Conservation (phyloP, 2,329 filamentous ascomycete species). For the Lachnellula hyalina region DNA sequence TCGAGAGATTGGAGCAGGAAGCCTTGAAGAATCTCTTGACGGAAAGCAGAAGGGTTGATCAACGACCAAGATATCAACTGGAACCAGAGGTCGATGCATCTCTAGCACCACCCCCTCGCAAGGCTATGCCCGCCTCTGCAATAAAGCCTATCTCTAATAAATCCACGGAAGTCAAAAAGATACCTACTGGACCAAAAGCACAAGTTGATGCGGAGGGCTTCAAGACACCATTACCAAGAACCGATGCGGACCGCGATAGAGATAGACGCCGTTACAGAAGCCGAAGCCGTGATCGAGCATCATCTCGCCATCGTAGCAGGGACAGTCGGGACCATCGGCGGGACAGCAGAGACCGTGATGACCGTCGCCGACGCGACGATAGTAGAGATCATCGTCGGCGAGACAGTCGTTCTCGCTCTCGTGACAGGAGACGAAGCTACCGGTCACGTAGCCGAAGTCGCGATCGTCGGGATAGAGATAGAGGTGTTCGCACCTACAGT, state of each 20-base stretch:
- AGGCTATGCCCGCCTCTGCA: conserved; percentile 29
- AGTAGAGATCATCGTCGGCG: conserved; percentile 25
- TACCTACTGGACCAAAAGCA: conserved; percentile 4
- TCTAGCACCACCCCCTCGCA: conserved; percentile 31
- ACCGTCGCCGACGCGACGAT: conserved; percentile 20
- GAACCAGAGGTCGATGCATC: conserved; percentile 31
- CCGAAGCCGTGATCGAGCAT: conserved; percentile 26
- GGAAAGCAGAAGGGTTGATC: conserved; percentile 28
- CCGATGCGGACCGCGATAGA: conserved; percentile 13
- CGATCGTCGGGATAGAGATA: conserved; percentile 16
- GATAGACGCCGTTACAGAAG: conserved; percentile 16
- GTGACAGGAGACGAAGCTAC: conserved; percentile 1
- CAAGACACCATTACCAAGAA: conserved; percentile 17
- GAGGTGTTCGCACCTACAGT: background rate
- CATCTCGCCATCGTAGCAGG: conserved; percentile 20
- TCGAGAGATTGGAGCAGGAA: conserved; percentile 31
- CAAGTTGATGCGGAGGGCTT: conserved; percentile 15
- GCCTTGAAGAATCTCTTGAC: conserved; percentile 32
- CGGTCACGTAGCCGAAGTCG: conserved; percentile 5
- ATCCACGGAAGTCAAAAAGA: conserved; percentile 26
- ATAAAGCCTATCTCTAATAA: conserved; percentile 29
- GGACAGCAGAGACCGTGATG: conserved; percentile 20
- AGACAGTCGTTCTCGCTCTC: conserved; percentile 16
- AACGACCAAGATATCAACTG: conserved; percentile 29
- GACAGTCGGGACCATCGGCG: conserved; percentile 15